Conservation (phyloP, 257 asterid species). For the Solanum ossicruentum region DNA sequence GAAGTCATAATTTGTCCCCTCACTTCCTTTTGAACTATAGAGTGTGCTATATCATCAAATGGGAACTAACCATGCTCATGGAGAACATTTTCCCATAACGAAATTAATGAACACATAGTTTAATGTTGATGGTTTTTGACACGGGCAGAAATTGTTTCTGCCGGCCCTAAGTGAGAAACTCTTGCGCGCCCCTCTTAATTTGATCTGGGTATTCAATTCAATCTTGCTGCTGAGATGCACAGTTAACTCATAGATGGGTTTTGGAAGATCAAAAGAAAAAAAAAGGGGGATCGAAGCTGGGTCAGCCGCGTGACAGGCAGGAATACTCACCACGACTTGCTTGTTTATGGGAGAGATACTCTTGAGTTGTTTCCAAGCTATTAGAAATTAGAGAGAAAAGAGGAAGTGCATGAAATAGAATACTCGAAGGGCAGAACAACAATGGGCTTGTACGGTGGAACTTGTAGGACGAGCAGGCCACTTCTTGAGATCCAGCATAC, state of each 20-base stretch:
- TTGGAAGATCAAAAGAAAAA: too few species aligned
- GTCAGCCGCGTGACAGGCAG: too few species aligned
- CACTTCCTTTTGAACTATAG: not conserved
- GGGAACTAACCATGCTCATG: not conserved
- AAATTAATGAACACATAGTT: not conserved
- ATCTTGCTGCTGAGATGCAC: too few species aligned
- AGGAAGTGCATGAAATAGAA: too few species aligned
- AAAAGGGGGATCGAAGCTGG: slow-evolving; percentile 33
- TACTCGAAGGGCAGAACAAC: slow-evolving; percentile 6
- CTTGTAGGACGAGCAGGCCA: slow-evolving; percentile 3
- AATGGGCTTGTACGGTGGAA: not conserved
- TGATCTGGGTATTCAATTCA: too few species aligned
- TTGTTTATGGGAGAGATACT: slow-evolving; percentile 1
- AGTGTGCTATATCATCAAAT: too few species aligned
- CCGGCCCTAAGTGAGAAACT: not conserved
- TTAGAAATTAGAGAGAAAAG: too few species aligned
- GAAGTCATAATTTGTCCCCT: not conserved
- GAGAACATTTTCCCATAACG: not conserved
- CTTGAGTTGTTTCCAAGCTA: not conserved
- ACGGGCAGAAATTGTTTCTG: not conserved
- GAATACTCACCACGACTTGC: slow-evolving; percentile 38
- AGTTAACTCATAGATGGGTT: too few species aligned
- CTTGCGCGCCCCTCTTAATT: not conserved
- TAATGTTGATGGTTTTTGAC: too few species aligned
- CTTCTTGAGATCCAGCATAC: not conserved